Base-by-base conservation (phyloP, 2,329 filamentous ascomycete species). In the Thielaviopsis populi region DNA sequence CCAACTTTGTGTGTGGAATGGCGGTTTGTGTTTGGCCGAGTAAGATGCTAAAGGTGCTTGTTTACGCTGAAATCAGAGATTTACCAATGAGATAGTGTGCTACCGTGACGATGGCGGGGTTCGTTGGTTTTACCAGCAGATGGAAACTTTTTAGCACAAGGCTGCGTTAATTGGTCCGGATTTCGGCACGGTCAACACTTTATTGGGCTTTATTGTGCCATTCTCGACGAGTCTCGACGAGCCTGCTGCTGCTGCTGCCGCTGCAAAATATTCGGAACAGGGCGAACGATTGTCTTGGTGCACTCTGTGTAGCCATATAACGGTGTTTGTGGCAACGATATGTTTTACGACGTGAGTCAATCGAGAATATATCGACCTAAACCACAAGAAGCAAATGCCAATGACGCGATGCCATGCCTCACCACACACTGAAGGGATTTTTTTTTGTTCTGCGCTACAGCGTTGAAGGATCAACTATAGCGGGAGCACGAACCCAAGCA, bases 401-500 rank as follows among this genome's bases (percentile, higher is more conserved):
- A 19, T 8, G 10, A 46, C 43, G 24, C 24, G 46, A 50, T 22
- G 15, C n/a, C 46, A 50, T 50, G 8, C 46, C 46, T 24, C 22
- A 27, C 22, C 13, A 50, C 19, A 24, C n/a, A 13, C 46, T 15
- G 22, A 24, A 37, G 10, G 8, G 33, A 8, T 1, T 8, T 37
- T 37, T 37, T 5, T 5, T 50, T 60, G 11, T 27, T 46, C 24
- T 41, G 19, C 56, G 24, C 37, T 48, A 33, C 30, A 61, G n/a
- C 43, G 42, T 46, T n/a, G 53, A 56, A 56, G 53, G 53, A 56
- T 56, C 24, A 56, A 37, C 17, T 22, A 56, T 27, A 37, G 30
- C 53, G 53, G 53, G 53, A 56, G 53, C 53, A 56, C 53, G 53
- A 56, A 56, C 53, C 53, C 53, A 27, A 33, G 53, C 46, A 50